Evolutionary conservation across 805 yeast genomes (phyloP), one percentile per base, ranked within the genome.

Genomic region (Metschnikowia borealis): DNA sequence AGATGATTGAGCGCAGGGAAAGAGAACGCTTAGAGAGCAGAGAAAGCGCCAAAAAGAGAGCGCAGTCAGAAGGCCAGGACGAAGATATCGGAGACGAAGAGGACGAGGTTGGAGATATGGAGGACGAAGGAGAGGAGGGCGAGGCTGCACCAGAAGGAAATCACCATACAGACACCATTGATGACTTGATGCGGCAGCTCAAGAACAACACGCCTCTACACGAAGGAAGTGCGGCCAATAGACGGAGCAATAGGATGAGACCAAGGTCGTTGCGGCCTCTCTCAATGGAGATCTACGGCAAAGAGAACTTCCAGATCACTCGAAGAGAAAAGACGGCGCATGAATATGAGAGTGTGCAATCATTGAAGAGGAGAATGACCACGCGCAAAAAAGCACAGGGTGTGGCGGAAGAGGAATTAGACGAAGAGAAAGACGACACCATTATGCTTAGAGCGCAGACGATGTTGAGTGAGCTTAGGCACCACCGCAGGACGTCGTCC

Each of bases 391-490:
- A 60, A 34, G 26, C 33, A 40, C 50, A 57, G 3, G 74, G 71
- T 49, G 58, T 60, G 40, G 51, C 26, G 5, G 44, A n/a, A n/a
- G 46, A 33, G 5, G 34, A 23, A 21, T 13, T 20, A 17, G 52
- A 35, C 4, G 47, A 21, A 10, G 58, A 52, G 26, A 50, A 51
- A 26, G 38, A 43, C 21, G 61, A 57, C 17, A 47, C 43, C n/a
- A 51, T 67, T 1, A 62, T 71, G 65, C 57, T 69, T 17, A 54
- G 78, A 46, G 75, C 77, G 0, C 75, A 70, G 51, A 65, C 68
- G 1, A 71, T 73, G 77, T 63, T 73, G 39, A 64, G 62, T 38
- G 68, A 68, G 47, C 61, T 73, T 35, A 46, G 75, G 32, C 37
- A 53, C 34, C 37, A 53, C 34, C 45, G 45, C 45, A 20, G 31